A percentile compares a stretch with the other conserved stretches of the same genome.
These are phyloP conservation scores for Tetracladium setigerum DNA, from an alignment of 495 filamentous ascomycete species.

Conservation along the genomic window DNA sequence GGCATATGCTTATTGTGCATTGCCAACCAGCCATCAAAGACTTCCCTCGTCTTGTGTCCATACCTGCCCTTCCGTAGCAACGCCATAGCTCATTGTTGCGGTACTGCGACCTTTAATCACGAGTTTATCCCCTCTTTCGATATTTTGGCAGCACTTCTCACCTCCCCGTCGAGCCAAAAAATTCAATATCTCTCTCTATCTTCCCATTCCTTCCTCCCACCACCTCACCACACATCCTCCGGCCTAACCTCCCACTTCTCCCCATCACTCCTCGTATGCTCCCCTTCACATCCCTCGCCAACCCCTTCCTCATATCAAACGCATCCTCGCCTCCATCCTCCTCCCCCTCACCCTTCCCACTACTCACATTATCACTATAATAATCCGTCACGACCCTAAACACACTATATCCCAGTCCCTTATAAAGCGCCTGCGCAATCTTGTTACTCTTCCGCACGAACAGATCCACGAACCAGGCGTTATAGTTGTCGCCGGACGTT, in stretches of 20 bases:
- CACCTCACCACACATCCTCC: conserved; percentile 68
- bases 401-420: conserved; percentile 80
- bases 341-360: conserved; percentile 31
- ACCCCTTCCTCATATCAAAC: conserved; percentile 91
- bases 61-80: too few species aligned
- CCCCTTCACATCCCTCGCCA: conserved; percentile 70
- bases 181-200: neutral
- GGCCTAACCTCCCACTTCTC: conserved; percentile 75
- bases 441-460: conserved; percentile 86
- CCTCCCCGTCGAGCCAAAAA: too few species aligned
- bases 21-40: too few species aligned
- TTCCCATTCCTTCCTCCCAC: neutral
- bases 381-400: conserved; percentile 85
- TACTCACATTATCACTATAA: conserved; percentile 71
- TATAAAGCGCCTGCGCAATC: conserved; percentile 81
- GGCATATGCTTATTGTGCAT: too few species aligned
- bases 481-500: conserved; percentile 63
- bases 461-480: conserved; percentile 93
- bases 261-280: conserved; percentile 76
- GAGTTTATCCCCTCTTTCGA: too few species aligned
- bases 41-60: too few species aligned
- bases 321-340: conserved; percentile 67
- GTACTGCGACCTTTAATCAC: too few species aligned
- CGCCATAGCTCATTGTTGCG: too few species aligned
- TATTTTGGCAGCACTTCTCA: too few species aligned